Evolutionary conservation across 2,329 filamentous ascomycete genomes (phyloP), one percentile per base, ranked within the genome.

Genomic region (Exophiala spinifera): DNA sequence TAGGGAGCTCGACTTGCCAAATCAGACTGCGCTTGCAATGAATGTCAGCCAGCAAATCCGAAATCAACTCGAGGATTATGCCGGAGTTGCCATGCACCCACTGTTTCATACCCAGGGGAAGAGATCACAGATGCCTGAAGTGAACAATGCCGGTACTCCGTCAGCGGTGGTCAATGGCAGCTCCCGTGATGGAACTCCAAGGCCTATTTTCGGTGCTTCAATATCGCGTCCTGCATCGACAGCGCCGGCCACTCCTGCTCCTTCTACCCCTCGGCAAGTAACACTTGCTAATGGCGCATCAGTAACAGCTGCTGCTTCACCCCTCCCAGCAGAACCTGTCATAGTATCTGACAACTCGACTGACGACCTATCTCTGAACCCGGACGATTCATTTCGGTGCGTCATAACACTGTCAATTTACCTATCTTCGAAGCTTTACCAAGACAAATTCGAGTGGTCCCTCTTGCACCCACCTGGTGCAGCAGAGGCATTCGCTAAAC

Each of bases 401-500:
- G 87, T 97, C 64, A 86, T 99, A 63, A 89, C 84, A 42, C 77
- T 99, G 42, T 96, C 88, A 68, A 88, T 99, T 66, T 96, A 96
- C 67, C 80, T 97, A 19, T 86, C 91, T 49, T 95, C 95, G 52
- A 86, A 88, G 64, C 81, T 97, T 11, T 97, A 96, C 71, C 95
- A 89, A 3, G 94, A 99, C 77, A 96, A 91, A 67, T 97, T 99
- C 61, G 92, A 97, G 70, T 97, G 92, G 92, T 97, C 92, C 4
- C 77, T 99, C 17, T 78, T 96, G 15, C 91, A 97, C 66, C 91
- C 91, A 2, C 88, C 91, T 1, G 92, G 92, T 19, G 91, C 92
- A 39, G 90, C 94, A 0, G 92, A 99, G 70, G 84, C 87, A 11
- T 97, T 97, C 69, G 91, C 94, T 31, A 90, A 89, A 67, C 84